These are phyloP conservation scores for Fusarium coffeatum DNA, from an alignment of 2,329 filamentous ascomycete genomes.

Conservation along the genomic window DNA sequence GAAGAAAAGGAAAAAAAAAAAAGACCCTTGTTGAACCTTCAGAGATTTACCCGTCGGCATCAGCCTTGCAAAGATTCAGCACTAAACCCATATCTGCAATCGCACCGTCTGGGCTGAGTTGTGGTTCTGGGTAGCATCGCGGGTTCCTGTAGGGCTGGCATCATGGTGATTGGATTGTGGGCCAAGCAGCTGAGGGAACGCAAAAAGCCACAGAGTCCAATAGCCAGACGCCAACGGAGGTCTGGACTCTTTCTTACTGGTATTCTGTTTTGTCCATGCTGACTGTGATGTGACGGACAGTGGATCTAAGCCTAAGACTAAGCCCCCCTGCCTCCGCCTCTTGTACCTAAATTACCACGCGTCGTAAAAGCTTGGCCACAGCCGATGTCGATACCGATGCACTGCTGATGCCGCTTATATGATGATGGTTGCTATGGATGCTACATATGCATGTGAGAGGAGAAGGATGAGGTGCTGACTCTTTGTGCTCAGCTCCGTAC, in stretches of 20 bases:
- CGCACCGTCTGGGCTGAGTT: conserved; percentile 23
- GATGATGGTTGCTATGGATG: conserved; percentile 6
- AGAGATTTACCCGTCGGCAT: conserved; percentile 10
- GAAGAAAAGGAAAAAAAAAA: too few species aligned
- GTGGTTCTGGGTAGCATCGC: conserved; percentile 16
- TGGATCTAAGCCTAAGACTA: background rate
- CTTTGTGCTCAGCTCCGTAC: background rate
- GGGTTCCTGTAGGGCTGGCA: conserved; percentile 35
- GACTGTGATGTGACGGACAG: conserved; percentile 7
- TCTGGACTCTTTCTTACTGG: conserved; percentile 21
- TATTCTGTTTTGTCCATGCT: conserved; percentile 2
- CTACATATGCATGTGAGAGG: background rate
- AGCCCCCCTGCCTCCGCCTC: conserved; percentile 15
- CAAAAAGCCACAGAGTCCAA: conserved; percentile 33
- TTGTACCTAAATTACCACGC: conserved; percentile 16
- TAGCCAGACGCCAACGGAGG: conserved; percentile 28
- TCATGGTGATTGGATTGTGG: conserved; percentile 29
- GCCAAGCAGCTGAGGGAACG: conserved; percentile 24
- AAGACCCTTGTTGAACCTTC: background rate
- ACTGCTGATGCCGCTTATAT: background rate
- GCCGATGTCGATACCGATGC: conserved; percentile 13
- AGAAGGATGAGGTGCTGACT: conserved; percentile 1
- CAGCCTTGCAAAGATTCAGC: conserved; percentile 31
- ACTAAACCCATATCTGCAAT: conserved; percentile 30
- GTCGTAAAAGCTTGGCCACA: conserved; percentile 10